Percentiles rank a stretch among this genome's conserved stretches.
phyloP scores from a whole-genome alignment of 352 stramenopile genomes.

The Phytophthora cryptogea region DNA sequence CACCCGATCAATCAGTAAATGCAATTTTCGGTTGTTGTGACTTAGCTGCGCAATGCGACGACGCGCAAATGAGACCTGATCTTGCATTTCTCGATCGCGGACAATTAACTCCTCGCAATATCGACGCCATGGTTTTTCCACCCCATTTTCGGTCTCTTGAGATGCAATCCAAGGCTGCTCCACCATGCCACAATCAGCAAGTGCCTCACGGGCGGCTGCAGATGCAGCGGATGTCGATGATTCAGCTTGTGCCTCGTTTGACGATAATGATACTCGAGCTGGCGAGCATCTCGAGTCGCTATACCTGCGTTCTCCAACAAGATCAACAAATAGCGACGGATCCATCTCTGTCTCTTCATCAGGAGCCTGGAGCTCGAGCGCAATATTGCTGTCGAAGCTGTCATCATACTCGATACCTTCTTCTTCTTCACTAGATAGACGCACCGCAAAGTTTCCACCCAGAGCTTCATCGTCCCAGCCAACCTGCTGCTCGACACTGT shows the following conservation, averaged over 20 bases:
- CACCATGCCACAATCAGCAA: slow-evolving; percentile 15
- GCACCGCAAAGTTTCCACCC: slow-evolving; percentile 14
- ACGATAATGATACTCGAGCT: slow-evolving; percentile 19
- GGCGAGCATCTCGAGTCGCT: slow-evolving; percentile 9
- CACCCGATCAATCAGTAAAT: slow-evolving; percentile 82
- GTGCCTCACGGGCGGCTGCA: slow-evolving; percentile 11
- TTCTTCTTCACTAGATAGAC: slow-evolving; percentile 24
- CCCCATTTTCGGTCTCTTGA: slow-evolving; percentile 21
- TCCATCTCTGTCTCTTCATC: slow-evolving; percentile 31
- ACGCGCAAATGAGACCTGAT: slow-evolving; percentile 68
- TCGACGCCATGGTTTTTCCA: slow-evolving; percentile 61
- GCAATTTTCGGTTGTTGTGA: slow-evolving; percentile 85
- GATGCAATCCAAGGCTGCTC: slow-evolving; percentile 22
- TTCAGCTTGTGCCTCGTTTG: slow-evolving; percentile 17
- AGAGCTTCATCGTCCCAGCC: slow-evolving; percentile 23
- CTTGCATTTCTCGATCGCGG: slow-evolving; percentile 77
- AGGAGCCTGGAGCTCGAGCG: slow-evolving; percentile 30
- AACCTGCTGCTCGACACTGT: slow-evolving; percentile 18
- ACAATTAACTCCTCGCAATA: slow-evolving; percentile 79
- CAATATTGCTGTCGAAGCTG: slow-evolving; percentile 37
- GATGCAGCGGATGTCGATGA: slow-evolving; percentile 24
- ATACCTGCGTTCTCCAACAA: slow-evolving; percentile 12
- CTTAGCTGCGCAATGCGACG: slow-evolving; percentile 68
- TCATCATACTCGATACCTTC: slow-evolving; percentile 26
- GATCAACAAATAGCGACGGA: slow-evolving; percentile 23